phyloP scores from a whole-genome alignment of 202 grass and related monocot genomes.

The Dendrocalamus latiflorus region DNA sequence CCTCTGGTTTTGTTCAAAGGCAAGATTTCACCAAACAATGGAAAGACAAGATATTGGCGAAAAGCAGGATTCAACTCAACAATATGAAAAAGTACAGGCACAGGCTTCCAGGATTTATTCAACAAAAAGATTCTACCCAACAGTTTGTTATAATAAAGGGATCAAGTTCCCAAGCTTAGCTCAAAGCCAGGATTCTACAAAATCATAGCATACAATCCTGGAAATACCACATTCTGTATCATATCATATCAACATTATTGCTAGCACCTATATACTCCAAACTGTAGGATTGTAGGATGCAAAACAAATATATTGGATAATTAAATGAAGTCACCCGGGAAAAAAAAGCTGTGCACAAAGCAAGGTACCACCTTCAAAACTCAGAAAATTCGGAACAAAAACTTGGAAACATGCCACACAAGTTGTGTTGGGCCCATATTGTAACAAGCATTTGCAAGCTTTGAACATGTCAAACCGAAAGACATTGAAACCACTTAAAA shows the following conservation, averaged over 20 bases:
- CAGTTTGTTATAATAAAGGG: background rate
- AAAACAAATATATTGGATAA: background rate
- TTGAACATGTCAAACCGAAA: background rate
- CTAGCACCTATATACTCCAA: background rate
- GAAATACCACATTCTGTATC: background rate
- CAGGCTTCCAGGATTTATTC: background rate
- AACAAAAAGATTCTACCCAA: background rate
- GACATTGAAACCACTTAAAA: background rate
- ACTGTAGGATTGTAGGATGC: background rate
- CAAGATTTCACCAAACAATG: background rate
- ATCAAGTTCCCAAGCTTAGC: conserved; percentile 17
- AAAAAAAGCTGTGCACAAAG: background rate
- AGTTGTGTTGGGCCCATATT: background rate
- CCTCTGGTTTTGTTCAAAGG: conserved; percentile 14
- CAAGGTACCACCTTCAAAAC: background rate
- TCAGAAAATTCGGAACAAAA: background rate
- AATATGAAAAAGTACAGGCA: background rate
- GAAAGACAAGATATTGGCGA: background rate
- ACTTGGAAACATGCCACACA: background rate
- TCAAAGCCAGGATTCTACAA: background rate
- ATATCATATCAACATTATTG: background rate
- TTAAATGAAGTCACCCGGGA: background rate
- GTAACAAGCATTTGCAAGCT: background rate
- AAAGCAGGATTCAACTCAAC: conserved; percentile 18
- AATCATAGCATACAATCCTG: conserved; percentile 1